Evolutionary conservation across 2,329 filamentous ascomycete species (phyloP).

Genomic region (Beauveria pseudobassiana): DNA sequence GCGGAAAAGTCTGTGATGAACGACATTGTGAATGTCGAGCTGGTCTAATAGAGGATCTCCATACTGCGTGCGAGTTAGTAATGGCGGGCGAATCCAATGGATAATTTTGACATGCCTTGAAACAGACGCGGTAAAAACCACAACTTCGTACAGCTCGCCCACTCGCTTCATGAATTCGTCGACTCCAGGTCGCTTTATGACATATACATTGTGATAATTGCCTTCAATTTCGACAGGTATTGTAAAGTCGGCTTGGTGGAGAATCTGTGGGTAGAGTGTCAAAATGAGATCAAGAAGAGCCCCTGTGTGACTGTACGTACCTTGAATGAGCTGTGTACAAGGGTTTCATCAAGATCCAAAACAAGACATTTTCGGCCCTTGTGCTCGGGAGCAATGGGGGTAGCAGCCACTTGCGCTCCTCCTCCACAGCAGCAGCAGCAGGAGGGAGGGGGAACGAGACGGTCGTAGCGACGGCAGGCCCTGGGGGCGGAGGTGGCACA

Average conservation of each 20-base stretch:
- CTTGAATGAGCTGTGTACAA: constrained; percentile 99
- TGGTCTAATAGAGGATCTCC: constrained; percentile 94
- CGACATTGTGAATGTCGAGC: constrained; percentile 92
- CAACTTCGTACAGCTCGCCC: constrained; percentile 94
- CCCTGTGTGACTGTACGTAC: constrained; percentile 37
- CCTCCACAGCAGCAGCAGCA: constrained; percentile 33
- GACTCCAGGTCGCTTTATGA: constrained; percentile 97
- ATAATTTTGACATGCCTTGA: constrained; percentile 58
- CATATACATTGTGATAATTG: constrained; percentile 98
- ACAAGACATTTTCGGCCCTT: constrained; percentile 90
- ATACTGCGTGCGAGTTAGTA: constrained; percentile 51
- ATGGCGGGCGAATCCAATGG: not conserved
- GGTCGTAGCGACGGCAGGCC: constrained; percentile 33
- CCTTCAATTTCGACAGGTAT: constrained; percentile 99
- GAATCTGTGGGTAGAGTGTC: constrained; percentile 52
- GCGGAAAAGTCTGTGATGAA: constrained; percentile 92
- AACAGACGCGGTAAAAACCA: constrained; percentile 96
- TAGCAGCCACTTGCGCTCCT: constrained; percentile 59
- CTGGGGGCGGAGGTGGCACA: constrained; percentile 41
- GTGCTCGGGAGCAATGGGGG: constrained; percentile 73
- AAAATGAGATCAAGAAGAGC: constrained; percentile 11
- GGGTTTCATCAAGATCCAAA: constrained; percentile 88
- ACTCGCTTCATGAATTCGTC: constrained; percentile 99
- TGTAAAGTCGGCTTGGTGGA: constrained; percentile 97
- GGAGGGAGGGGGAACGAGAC: constrained; percentile 33